These are phyloP conservation scores for Pichia manshurica DNA, from an alignment of 805 yeast genomes.

Conservation along the genomic window DNA sequence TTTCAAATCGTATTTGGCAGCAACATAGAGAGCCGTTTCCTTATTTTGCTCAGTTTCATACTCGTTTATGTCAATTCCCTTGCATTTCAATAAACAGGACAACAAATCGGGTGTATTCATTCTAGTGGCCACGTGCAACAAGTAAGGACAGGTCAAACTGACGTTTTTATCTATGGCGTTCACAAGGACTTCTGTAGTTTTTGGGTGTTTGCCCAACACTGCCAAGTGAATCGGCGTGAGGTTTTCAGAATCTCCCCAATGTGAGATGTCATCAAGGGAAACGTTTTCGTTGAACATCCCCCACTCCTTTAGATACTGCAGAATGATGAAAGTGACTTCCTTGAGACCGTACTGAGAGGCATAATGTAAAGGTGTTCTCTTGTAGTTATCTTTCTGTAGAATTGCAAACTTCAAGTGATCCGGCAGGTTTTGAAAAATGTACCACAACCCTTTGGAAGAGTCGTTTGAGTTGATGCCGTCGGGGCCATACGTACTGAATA, in stretches of 20 bases:
- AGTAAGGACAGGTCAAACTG: slow-evolving; percentile 44
- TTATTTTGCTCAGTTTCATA: slow-evolving; percentile 51
- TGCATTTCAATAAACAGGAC: slow-evolving; percentile 43
- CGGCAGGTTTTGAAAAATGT: slow-evolving; percentile 53
- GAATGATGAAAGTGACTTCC: slow-evolving; percentile 51
- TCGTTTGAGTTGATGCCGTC: slow-evolving; percentile 59
- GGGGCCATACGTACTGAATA: slow-evolving; percentile 51
- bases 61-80: slow-evolving; percentile 55
- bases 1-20: slow-evolving; percentile 56
- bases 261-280: slow-evolving; percentile 49
- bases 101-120: slow-evolving; percentile 56
- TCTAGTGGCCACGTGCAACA: slow-evolving; percentile 64
- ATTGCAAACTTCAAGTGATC: slow-evolving; percentile 49
- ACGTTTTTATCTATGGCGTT: slow-evolving; percentile 35
- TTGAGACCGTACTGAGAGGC: slow-evolving; percentile 81
- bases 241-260: slow-evolving; percentile 76
- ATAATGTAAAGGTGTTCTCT: slow-evolving; percentile 84
- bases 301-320: slow-evolving; percentile 57
- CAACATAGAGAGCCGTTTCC: slow-evolving; percentile 82
- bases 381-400: slow-evolving; percentile 65
- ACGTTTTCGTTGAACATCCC: slow-evolving; percentile 41
- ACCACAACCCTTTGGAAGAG: slow-evolving; percentile 52
- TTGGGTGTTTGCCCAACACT: slow-evolving; percentile 76
- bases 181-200: slow-evolving; percentile 59
- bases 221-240: slow-evolving; percentile 81